Evolutionary conservation across 2,329 filamentous ascomycete genomes (phyloP).

Genomic region (Aspergillus hiratsukae): DNA sequence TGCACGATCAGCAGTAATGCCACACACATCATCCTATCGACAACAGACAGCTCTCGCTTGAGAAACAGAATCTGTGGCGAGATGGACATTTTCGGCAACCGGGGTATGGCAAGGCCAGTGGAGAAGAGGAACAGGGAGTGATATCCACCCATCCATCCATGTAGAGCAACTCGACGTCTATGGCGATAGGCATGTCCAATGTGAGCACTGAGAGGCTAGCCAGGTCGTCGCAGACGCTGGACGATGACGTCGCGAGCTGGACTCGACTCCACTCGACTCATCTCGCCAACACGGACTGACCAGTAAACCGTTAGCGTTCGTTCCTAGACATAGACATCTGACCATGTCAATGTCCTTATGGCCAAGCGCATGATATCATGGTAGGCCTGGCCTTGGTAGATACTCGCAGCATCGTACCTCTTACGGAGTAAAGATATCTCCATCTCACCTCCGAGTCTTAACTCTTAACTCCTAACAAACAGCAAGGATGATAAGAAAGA

Average conservation of each 20-base stretch:
- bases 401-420: too few relatives aligned
- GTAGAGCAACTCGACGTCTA: neutral
- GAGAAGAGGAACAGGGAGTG: too few relatives aligned
- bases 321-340: neutral
- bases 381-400: neutral
- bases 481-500: neutral
- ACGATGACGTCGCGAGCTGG: too few relatives aligned
- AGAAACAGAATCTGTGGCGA: neutral
- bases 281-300: too few relatives aligned
- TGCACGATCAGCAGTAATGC: neutral
- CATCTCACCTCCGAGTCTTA: neutral
- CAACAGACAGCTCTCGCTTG: neutral
- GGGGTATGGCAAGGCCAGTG: too few relatives aligned
- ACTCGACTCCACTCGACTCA: too few relatives aligned
- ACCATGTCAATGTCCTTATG: neutral
- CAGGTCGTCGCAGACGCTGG: too few relatives aligned
- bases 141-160: too few relatives aligned
- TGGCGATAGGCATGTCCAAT: neutral
- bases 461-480: neutral
- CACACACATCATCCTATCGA: neutral
- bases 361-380: neutral
- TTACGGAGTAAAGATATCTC: too few relatives aligned
- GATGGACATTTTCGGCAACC: too few relatives aligned
- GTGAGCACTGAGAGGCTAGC: too few relatives aligned
- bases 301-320: too few relatives aligned